A percentile compares a stretch with the other conserved stretches of the same genome.
These are phyloP conservation scores for Friedmanniomyces endolithicus DNA, from an alignment of 495 filamentous ascomycete genomes.

Conservation along the genomic window DNA sequence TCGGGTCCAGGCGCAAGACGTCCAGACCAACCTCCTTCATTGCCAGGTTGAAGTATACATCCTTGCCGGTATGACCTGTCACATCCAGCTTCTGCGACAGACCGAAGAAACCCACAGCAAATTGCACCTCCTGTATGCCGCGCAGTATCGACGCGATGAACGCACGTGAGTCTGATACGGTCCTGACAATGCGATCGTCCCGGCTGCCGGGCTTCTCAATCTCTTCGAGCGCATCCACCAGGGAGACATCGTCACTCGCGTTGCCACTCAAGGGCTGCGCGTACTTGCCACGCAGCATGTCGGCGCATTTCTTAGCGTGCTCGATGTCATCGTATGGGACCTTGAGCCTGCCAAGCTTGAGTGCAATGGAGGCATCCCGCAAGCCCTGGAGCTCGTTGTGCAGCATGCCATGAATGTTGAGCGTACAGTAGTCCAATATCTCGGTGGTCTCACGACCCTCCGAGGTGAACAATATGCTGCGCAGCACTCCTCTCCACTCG, in stretches of 20 bases:
- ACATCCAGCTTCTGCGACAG: conserved; percentile 63
- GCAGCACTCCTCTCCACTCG: conserved; percentile 82
- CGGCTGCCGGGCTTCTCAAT: conserved; percentile 57
- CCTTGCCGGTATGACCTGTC: conserved; percentile 49
- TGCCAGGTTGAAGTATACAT: conserved; percentile 69
- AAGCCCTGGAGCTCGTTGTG: conserved; percentile 79
- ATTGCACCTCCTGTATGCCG: conserved; percentile 91
- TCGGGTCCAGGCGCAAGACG: conserved; percentile 81
- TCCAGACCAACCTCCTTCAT: conserved; percentile 96
- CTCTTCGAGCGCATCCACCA: conserved; percentile 70
- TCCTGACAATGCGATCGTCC: conserved; percentile 65
- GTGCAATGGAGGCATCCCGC: conserved; percentile 73
- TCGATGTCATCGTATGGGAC: conserved; percentile 76
- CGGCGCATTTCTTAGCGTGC: conserved; percentile 38
- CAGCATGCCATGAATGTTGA: conserved; percentile 88
- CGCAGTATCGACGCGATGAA: conserved; percentile 81
- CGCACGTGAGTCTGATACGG: conserved; percentile 85
- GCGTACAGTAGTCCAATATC: conserved; percentile 70
- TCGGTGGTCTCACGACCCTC: conserved; percentile 79
- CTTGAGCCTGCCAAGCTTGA: conserved; percentile 83
- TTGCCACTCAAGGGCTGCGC: conserved; percentile 21
- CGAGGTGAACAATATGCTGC: conserved; percentile 76
- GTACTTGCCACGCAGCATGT: conserved; percentile 33
- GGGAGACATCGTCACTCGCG: conserved; percentile 42
- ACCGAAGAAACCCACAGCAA: conserved; percentile 85